These are phyloP conservation scores for Coemansia sp. DNA, from an alignment of 192 early-diverging fungal genomes.

Conservation along the genomic window DNA sequence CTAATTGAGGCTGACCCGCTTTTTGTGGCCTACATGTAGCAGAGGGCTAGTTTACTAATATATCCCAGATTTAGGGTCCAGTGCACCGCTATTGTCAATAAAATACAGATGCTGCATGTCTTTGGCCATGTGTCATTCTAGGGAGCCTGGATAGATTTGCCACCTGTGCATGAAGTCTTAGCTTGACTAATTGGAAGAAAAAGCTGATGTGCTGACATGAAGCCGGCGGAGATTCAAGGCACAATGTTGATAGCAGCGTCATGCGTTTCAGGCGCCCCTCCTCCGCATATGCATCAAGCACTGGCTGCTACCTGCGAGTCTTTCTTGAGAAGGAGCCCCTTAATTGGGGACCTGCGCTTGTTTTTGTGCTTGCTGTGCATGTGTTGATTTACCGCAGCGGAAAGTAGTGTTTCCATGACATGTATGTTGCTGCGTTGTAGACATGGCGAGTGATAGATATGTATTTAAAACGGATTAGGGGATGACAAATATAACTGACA, in stretches of 20 bases:
- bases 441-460: no score
- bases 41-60: not conserved
- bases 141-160: not conserved
- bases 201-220: constrained; percentile 3
- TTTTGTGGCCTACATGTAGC: not conserved
- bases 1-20: constrained; percentile 14
- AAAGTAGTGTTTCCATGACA: no score
- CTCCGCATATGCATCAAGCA: not conserved
- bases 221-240: constrained; percentile 5
- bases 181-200: not conserved
- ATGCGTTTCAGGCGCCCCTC: not conserved
- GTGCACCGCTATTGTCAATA: no score
- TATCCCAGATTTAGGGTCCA: not conserved
- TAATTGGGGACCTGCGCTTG: no score
- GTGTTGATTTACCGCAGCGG: no score
- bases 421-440: no score
- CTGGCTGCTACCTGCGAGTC: not conserved
- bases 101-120: no score
- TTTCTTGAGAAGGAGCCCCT: not conserved
- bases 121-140: not conserved
- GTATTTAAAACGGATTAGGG: not conserved
- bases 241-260: not conserved
- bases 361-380: no score
- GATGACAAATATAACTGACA: not conserved
- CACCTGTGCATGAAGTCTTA: not conserved